These are phyloP conservation scores for Artemisia tridentata DNA, from an alignment of 129 eudicot genomes.

Conservation along the genomic window DNA sequence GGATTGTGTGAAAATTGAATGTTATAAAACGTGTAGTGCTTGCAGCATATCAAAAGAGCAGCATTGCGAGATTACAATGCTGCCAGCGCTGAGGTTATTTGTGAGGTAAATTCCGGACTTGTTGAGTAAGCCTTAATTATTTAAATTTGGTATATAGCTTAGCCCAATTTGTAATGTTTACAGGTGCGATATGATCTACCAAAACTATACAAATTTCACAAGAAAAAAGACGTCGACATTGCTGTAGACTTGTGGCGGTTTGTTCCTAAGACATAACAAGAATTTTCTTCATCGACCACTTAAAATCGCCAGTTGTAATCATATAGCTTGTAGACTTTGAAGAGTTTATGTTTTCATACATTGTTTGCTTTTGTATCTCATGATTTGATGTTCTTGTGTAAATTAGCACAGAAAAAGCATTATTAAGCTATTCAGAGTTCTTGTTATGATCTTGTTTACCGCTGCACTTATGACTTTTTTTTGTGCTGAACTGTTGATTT, in stretches of 20 bases:
- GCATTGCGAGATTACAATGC: slow-evolving; percentile 82
- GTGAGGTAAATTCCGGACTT: slow-evolving; percentile 57
- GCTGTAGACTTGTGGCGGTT: slow-evolving; percentile 98
- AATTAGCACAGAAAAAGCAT: slow-evolving; percentile 4
- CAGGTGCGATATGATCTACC: slow-evolving; percentile 96
- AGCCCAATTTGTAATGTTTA: not conserved
- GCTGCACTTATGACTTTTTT: not conserved
- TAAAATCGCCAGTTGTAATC: not conserved
- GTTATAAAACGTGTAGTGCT: slow-evolving; percentile 9
- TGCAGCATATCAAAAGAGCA: slow-evolving; percentile 72
- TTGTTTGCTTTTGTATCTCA: not conserved
- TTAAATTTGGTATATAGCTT: slow-evolving; percentile 6
- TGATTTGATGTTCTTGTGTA: slow-evolving; percentile 16
- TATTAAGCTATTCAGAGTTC: not conserved
- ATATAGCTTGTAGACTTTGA: slow-evolving; percentile 7
- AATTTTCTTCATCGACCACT: slow-evolving; percentile 12
- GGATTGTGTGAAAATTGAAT: not conserved
- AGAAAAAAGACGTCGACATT: slow-evolving; percentile 90
- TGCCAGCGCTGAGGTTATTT: slow-evolving; percentile 83
- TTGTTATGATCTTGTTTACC: not conserved
- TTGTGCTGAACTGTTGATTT: slow-evolving; percentile 2
- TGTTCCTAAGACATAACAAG: slow-evolving; percentile 50
- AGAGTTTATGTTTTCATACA: not conserved
- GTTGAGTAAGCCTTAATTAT: not conserved
- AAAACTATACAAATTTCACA: slow-evolving; percentile 84